Evolutionary conservation across 2,329 filamentous ascomycete genomes (phyloP), one percentile per base, ranked within the genome.

Genomic region (Ramularia endophylla): DNA sequence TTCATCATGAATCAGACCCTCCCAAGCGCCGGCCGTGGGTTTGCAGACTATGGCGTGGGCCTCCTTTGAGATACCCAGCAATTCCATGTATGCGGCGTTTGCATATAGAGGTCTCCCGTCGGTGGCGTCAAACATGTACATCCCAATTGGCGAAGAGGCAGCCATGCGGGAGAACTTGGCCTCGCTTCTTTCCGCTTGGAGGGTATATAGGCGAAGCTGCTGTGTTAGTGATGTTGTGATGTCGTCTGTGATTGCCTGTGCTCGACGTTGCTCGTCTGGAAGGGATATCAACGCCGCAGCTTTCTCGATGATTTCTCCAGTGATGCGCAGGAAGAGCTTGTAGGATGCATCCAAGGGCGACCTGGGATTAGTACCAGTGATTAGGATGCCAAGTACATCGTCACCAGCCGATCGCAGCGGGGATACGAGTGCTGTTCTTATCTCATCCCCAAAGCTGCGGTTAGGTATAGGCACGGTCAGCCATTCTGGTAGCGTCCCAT

Each of bases 161-260:
- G 66, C 65, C 48, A 69, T 64, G 4, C 63, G 52, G 13, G 62
- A 57, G 33, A 70, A 68, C 16, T 60, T 56, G 3, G 62, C 56
- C 32, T 68, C 65, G 6, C 56, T 62, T 8, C 59, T 47, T 41
- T 60, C 59, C 2, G 56, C 56, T 33, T 60, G 51, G 11, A 60
- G 40, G 3, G 55, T 58, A 6, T 53, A 56, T 8, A 58, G 36
- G 8, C 54, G 53, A 8, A 65, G 44, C 40, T 64, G 57, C 43
- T 60, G 62, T 27, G 65, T 55, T 1, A 61, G 54, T n/a, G 63
- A 59, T 33, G 62, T 57, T 55, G 57, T 65, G 45, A 54, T 62
- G 48, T 55, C 63, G 51, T 52, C 57, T 36, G 46, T 64, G 48
- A 52, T 64, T 56, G 47, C 64, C 54, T 50, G 56, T 13, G 53